phyloP scores from a whole-genome alignment of 768 basidiomycete species.

The Cystoderma amianthinum region DNA sequence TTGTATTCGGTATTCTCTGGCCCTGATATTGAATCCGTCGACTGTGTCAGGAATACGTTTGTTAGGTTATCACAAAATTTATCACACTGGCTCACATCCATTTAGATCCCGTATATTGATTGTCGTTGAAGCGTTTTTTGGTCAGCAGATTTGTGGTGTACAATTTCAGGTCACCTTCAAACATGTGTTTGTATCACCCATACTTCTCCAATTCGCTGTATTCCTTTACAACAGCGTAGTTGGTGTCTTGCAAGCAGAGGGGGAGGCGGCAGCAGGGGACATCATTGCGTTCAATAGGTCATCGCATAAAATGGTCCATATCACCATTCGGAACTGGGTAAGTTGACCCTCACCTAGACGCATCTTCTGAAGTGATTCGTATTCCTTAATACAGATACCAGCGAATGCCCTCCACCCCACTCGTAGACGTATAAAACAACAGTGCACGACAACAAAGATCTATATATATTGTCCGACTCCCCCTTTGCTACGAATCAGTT shows the following conservation, averaged over 20 bases:
- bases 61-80: background rate
- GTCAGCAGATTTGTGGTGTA: no score
- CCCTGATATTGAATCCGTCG: constrained; percentile 8
- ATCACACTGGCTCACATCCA: no score
- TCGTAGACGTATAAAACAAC: constrained; percentile 12
- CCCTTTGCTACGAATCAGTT: constrained; percentile 9
- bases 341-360: no score
- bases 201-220: no score
- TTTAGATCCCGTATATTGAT: no score
- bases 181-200: no score
- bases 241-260: constrained; percentile 13
- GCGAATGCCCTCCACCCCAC: constrained; percentile 5
- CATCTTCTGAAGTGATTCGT: no score
- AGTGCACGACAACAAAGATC: constrained; percentile 8
- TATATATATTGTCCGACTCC: constrained; percentile 8
- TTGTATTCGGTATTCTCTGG: constrained; percentile 17
- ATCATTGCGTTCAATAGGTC: constrained; percentile 14
- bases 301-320: constrained; percentile 8
- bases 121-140: no score
- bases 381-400: background rate
- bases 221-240: constrained; percentile 18
- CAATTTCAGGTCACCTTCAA: no score
- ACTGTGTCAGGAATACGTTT: background rate
- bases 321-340: constrained; percentile 12
- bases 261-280: background rate